Evolutionary conservation across 2,329 filamentous ascomycete species (phyloP).

Genomic region (Fusarium fracticaudum): DNA sequence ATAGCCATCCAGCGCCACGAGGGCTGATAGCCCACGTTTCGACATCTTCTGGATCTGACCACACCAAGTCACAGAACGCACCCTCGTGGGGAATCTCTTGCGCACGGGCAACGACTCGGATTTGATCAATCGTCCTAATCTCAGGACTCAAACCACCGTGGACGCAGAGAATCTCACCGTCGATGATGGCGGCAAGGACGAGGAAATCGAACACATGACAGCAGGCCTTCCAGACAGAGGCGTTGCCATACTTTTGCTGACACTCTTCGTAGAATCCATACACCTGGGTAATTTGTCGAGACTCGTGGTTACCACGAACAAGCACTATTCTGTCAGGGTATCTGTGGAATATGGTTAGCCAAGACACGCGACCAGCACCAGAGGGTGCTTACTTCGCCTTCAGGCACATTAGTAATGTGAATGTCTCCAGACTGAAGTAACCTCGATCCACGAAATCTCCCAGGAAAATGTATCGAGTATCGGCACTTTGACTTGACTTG

Average conservation of each 20-base stretch:
- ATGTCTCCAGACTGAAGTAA: conserved; percentile 97
- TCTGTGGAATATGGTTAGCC: conserved; percentile 57
- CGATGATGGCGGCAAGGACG: conserved; percentile 95
- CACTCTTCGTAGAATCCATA: conserved; percentile 99
- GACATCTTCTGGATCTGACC: conserved; percentile 97
- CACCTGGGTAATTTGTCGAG: conserved; percentile 95
- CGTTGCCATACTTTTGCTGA: conserved; percentile 97
- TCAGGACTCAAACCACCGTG: conserved; percentile 90
- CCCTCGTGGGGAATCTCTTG: conserved; percentile 98
- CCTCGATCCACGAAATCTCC: conserved; percentile 98
- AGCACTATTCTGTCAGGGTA: conserved; percentile 96
- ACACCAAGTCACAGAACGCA: conserved; percentile 97
- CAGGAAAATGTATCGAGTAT: conserved; percentile 68
- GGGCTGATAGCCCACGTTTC: conserved; percentile 97
- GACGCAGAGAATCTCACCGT: conserved; percentile 97
- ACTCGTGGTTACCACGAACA: conserved; percentile 98
- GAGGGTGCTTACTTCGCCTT: conserved; percentile 70
- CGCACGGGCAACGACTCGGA: conserved; percentile 97
- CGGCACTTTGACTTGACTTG: conserved; percentile 57
- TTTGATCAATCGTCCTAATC: conserved; percentile 98
- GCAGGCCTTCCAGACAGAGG: conserved; percentile 99
- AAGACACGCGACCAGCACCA: neutral
- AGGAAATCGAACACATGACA: conserved; percentile 99
- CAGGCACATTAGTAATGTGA: conserved; percentile 94
- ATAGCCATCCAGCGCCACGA: conserved; percentile 95